Evolutionary conservation across 1,284 basidiomycete genomes (phyloP).

Genomic region (Microbotryum violaceum): DNA sequence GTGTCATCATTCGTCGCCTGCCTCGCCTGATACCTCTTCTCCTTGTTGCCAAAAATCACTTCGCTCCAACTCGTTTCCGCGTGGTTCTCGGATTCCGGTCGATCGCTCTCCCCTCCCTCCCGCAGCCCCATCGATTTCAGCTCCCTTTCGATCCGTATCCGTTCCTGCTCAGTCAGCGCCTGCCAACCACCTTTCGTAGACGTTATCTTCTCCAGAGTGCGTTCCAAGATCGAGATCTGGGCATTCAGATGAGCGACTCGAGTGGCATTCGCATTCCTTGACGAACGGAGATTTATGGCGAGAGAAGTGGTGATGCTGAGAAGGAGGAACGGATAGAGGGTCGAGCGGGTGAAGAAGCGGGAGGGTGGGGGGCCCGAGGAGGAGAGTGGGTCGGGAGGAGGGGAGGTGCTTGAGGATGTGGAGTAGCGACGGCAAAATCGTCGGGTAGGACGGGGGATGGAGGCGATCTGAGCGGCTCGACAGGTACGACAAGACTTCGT

Average conservation of each 20-base stretch:
- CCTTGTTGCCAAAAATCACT: constrained; percentile 32
- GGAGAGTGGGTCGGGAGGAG: too few species aligned
- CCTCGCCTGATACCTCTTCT: constrained; percentile 15
- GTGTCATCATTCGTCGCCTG: constrained; percentile 22
- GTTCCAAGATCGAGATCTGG: constrained; percentile 31
- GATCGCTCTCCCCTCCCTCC: constrained; percentile 9
- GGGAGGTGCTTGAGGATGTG: too few species aligned
- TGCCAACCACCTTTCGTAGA: too few species aligned
- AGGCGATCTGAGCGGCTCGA: too few species aligned
- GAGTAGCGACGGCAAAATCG: too few species aligned
- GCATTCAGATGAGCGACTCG: constrained; percentile 19
- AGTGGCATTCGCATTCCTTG: constrained; percentile 15
- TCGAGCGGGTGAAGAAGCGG: too few species aligned
- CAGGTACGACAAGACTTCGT: too few species aligned
- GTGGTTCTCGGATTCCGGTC: constrained; percentile 11
- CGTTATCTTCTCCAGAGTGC: not conserved
- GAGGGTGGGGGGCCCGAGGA: too few species aligned
- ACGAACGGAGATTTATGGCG: constrained; percentile 32
- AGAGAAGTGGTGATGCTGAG: constrained; percentile 31
- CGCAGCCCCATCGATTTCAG: constrained; percentile 30
- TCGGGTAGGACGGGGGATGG: too few species aligned
- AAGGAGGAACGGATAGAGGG: constrained; percentile 32
- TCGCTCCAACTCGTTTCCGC: constrained; percentile 30
- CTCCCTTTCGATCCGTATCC: constrained; percentile 18
- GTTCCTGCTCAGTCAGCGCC: not conserved